phyloP scores from a whole-genome alignment of 345 rosid genomes.

The Angophora floribunda region DNA sequence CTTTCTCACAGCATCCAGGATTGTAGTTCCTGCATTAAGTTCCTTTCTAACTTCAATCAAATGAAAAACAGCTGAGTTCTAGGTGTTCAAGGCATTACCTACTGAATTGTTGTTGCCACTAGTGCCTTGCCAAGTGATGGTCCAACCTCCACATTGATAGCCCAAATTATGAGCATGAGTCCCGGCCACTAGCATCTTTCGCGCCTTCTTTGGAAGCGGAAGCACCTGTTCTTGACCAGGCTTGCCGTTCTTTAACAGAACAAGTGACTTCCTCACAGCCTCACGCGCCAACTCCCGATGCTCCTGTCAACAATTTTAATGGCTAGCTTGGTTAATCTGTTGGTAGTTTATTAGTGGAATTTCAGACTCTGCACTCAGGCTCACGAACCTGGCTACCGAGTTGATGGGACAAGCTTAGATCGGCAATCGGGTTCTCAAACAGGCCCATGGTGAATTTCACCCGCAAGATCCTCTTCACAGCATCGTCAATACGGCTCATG shows the following conservation, averaged over 20 bases:
- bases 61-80: neutral
- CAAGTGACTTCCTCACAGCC: slow-evolving; percentile 86
- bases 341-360: neutral
- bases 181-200: slow-evolving; percentile 67
- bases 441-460: slow-evolving; percentile 69
- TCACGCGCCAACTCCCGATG: slow-evolving; percentile 77
- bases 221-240: slow-evolving; percentile 25
- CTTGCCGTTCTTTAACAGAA: slow-evolving; percentile 60
- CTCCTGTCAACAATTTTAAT: slow-evolving; percentile 13
- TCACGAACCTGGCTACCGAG: slow-evolving; percentile 52
- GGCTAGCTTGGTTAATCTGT: neutral
- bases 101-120: slow-evolving; percentile 34
- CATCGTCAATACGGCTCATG: slow-evolving; percentile 63
- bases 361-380: neutral
- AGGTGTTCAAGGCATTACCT: slow-evolving; percentile 12
- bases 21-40: neutral
- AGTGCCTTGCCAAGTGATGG: slow-evolving; percentile 67
- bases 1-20: neutral
- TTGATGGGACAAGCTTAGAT: slow-evolving; percentile 21
- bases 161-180: slow-evolving; percentile 76
- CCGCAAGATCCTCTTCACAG: slow-evolving; percentile 62
- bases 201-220: slow-evolving; percentile 59
- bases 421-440: slow-evolving; percentile 58
- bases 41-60: neutral
- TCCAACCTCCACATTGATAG: slow-evolving; percentile 87